Evolutionary conservation across 805 yeast species (phyloP), one percentile per base, ranked within the genome.

Genomic region (Saccharomycopsis fodiens): DNA sequence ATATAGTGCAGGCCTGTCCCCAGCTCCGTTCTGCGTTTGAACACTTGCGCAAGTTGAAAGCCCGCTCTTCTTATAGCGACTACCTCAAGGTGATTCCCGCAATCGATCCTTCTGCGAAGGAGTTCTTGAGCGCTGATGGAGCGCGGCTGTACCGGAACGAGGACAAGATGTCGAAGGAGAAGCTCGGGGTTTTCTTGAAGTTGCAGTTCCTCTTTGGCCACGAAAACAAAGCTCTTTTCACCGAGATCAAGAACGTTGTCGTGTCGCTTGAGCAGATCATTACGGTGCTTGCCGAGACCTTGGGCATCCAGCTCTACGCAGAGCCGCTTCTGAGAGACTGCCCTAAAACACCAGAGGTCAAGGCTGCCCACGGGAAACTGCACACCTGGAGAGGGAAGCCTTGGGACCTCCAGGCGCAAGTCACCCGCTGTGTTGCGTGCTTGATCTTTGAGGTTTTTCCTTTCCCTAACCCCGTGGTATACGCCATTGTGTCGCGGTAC

Each of bases 301-400:
- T 32, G 8, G 12, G 12, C 20, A 19, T 32, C 20, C 17, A 10
- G 20, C 15, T 32, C 7, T 32, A 32, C 15, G 17, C 36, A 10
- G 20, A 10, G 8, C 36, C 36, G 5, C 7, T 15, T 6, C 8
- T 10, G 12, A 32, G 36, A 32, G 36, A 19, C 36, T 7, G 29
- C 10, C 29, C 29, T 25, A 10, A 25, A 25, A 7, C 29, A 25
- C 6, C 7, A 4, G 6, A n/a, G 23, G 6, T 4, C n/a, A 36
- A 36, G 40, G 13, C 7, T 8, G 10, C 13, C 13, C 13, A 17
- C 8, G 23, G 23, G 5, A 38, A 38, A 19, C 13, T 12, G 4
- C 43, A 40, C n/a, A 40, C 43, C 17, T 40, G 43, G 43, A 40
- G 30, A 40, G 43, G 43, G 5, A 40, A 40, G 35, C 43, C 35